phyloP scores from a whole-genome alignment of 805 yeast genomes.

The Hanseniaspora meyeri region DNA sequence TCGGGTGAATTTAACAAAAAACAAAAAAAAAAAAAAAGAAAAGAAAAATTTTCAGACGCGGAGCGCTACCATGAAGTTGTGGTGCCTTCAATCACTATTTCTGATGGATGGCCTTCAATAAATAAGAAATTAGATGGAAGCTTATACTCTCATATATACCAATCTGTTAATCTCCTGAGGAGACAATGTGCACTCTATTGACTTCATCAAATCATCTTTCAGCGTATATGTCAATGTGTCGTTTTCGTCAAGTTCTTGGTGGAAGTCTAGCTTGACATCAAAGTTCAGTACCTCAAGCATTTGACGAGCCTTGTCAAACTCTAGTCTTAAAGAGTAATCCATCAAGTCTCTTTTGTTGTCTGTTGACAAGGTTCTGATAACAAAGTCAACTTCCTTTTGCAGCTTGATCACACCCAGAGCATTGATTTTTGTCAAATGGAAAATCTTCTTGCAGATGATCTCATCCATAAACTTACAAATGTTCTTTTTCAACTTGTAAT shows the following conservation, averaged over 20 bases:
- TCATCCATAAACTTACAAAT: constrained; percentile 44
- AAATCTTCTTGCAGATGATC: constrained; percentile 51
- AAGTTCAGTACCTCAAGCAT: constrained; percentile 68
- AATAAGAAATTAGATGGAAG: not conserved
- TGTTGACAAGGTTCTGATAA: constrained; percentile 63
- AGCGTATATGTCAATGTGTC: constrained; percentile 16
- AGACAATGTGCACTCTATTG: constrained; percentile 60
- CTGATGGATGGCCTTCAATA: not conserved
- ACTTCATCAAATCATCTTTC: constrained; percentile 32
- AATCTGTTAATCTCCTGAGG: constrained; percentile 61
- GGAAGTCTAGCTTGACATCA: constrained; percentile 39
- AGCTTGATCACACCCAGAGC: constrained; percentile 73
- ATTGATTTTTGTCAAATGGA: constrained; percentile 56
- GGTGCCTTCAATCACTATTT: too few relatives aligned
- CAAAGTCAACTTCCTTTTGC: constrained; percentile 65
- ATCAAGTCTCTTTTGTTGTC: constrained; percentile 29
- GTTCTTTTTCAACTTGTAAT: constrained; percentile 34
- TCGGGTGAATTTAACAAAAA: not conserved
- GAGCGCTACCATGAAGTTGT: not conserved
- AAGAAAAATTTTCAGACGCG: not conserved
- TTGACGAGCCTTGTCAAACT: constrained; percentile 72
- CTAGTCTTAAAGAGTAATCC: constrained; percentile 56
- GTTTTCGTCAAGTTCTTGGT: not conserved
- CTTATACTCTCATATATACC: constrained; percentile 43
- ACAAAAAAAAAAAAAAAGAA: constrained; percentile 1